Base-by-base conservation (phyloP, 2,329 filamentous ascomycete species). In the Fusarium udum region DNA sequence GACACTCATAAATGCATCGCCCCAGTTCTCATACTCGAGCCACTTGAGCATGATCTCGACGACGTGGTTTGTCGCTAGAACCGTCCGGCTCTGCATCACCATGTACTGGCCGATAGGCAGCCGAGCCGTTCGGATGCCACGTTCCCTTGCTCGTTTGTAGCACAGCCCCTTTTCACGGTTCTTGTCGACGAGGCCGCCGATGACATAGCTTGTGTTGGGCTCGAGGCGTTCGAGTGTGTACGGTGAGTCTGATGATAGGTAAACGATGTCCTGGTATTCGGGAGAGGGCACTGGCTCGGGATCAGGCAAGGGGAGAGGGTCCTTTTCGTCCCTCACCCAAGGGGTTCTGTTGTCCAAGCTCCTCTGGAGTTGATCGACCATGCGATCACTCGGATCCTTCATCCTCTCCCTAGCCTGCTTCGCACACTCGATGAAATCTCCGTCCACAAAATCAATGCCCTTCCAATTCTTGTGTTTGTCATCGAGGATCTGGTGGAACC, bases 121-220 rank as follows among this genome's bases (percentile, higher is more conserved):
- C 80, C 94, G 95, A 4, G 95, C 96, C 0, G 96, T 98, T 72
- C 92, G 92, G 76, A 99, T 90, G 1, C 93, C 93, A 70, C 87
- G 87, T 61, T 92, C 90, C 60, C 89, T 86, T 0, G 96, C 96
- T 22, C 92, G 88, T 77, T 92, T 92, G 86, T 97, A 95, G 83
- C 96, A 99, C 42, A 99, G 87, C 2, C 94, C 95, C 85, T 99
- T 99, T 83, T 99, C 92, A 49, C 96, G 90, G 82, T 99, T 99
- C 84, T 95, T 95, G 84, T 99, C 96, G 32, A 99, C 96, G 40
- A 99, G 87, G 0, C 95, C 96, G 40, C 96, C 96, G 63, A 99
- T 92, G 71, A 99, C 92, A 82, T 99, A 99, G 66, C 91, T 95
- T 69, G 92, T 95, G 83, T 96, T 92, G 1, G 95, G 94, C 80